Evolutionary conservation across 2,329 filamentous ascomycete genomes (phyloP).

Genomic region (Balansia obtecta): DNA sequence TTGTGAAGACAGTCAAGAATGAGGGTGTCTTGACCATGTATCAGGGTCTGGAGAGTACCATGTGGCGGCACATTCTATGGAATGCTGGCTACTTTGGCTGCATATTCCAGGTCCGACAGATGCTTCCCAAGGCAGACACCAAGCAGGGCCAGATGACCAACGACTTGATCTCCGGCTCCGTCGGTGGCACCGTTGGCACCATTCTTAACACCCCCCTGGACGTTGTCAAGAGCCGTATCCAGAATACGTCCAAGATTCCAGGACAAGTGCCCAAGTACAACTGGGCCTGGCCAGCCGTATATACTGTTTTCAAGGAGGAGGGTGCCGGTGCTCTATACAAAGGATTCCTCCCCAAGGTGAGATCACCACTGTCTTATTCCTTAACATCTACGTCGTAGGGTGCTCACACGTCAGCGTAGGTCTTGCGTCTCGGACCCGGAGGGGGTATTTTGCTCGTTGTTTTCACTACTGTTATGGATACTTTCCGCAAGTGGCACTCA

Average conservation of each 20-base stretch:
- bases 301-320: slow-evolving; percentile 83
- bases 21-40: slow-evolving; percentile 85
- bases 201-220: slow-evolving; percentile 93
- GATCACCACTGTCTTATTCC: slow-evolving; percentile 26
- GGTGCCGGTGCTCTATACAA: slow-evolving; percentile 90
- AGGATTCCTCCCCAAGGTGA: slow-evolving; percentile 95
- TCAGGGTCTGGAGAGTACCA: slow-evolving; percentile 89
- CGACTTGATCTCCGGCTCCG: slow-evolving; percentile 72
- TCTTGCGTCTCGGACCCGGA: slow-evolving; percentile 39
- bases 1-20: slow-evolving; percentile 67
- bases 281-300: slow-evolving; percentile 87
- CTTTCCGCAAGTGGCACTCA: slow-evolving; percentile 56
- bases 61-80: slow-evolving; percentile 88
- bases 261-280: slow-evolving; percentile 89
- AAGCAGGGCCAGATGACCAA: slow-evolving; percentile 76
- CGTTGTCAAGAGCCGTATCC: slow-evolving; percentile 95
- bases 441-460: slow-evolving; percentile 68
- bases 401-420: slow-evolving; percentile 14
- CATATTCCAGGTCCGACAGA: slow-evolving; percentile 87
- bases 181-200: slow-evolving; percentile 83
- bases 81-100: slow-evolving; percentile 96
- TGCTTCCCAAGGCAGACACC: slow-evolving; percentile 69
- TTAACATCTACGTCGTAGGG: background rate
- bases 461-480: slow-evolving; percentile 83
- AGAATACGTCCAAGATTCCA: slow-evolving; percentile 79